Evolutionary conservation across 805 yeast genomes (phyloP).

Genomic region (Candida quercuum): DNA sequence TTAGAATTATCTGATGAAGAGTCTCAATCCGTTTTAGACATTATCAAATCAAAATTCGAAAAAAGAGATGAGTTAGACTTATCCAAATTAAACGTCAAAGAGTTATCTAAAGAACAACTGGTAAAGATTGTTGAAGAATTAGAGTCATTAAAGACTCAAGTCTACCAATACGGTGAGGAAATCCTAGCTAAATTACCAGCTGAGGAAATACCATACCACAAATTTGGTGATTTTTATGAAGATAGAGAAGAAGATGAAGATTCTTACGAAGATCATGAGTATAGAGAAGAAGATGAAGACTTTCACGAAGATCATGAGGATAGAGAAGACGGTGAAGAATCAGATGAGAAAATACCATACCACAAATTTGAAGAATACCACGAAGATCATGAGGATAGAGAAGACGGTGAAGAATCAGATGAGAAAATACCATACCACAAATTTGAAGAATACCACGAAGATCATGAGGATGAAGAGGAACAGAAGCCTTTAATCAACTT

Average conservation of each 20-base stretch:
- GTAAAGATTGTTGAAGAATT: constrained; percentile 4
- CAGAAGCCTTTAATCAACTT: not conserved
- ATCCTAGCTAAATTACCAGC: constrained; percentile 1
- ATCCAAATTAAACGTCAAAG: constrained; percentile 2
- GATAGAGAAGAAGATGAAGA: no score
- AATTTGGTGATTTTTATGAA: no score
- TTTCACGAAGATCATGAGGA: not conserved
- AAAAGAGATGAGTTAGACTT: constrained; percentile 6
- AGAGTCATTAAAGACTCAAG: constrained; percentile 2
- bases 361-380: not conserved
- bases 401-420: not conserved
- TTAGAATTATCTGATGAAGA: constrained; percentile 7
- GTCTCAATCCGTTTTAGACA: constrained; percentile 4
- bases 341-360: no score
- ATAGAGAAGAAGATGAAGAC: not conserved
- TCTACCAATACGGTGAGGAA: constrained; percentile 3
- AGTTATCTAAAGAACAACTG: constrained; percentile 8
- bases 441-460: not conserved
- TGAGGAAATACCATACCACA: not conserved
- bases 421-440: not conserved
- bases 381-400: not conserved
- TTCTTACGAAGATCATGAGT: no score
- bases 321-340: not conserved
- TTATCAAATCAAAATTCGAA: constrained; percentile 3
- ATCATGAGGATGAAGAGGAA: not conserved